Evolutionary conservation across 441 rosid species (phyloP), one percentile per base, ranked within the genome.

Genomic region (Gossypium schwendimanii): DNA sequence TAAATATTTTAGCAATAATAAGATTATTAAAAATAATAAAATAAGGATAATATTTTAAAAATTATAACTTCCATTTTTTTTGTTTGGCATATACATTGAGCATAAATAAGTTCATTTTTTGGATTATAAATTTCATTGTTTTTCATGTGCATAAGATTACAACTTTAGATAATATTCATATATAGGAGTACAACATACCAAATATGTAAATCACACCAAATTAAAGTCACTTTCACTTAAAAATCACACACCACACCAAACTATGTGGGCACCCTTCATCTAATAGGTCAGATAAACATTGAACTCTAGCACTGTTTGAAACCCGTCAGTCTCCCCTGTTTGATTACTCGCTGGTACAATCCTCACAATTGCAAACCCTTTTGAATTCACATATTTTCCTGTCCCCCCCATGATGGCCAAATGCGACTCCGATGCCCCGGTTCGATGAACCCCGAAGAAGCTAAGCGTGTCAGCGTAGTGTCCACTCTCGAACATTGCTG

Each of bases 401-500:
- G 96, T 91, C 28, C 96, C 96, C 21, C 96, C 94, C 88, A 88
- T 89, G 59, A 91, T 74, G 0, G 91, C 84, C 58, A 91, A 73
- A 75, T 84, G 92, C 2, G 96, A 89, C 73, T 87, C 86, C 0
- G 96, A 86, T 57, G 71, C 87, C 6, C 80, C 91, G 0, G 86
- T 87, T 63, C 81, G 80, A 23, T 83, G 87, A 7, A 86, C 86
- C 15, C 96, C 92, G 3, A 85, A 87, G 79, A 87, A 82, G 79
- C 91, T 85, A 79, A 91, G 77, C 63, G 85, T 87, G 66, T 87
- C 88, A 1, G 70, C 77, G 21, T 86, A 88, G 31, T 89, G 88
- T 0, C 96, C 88, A 0, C 77, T 77, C 74, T 81, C 81, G 23
- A 91, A 88, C 91, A 88, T 87, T 1, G 87, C 87, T 0, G 93